Base-by-base conservation (phyloP, 2,329 filamentous ascomycete genomes). In the Beauveria medogensis region DNA sequence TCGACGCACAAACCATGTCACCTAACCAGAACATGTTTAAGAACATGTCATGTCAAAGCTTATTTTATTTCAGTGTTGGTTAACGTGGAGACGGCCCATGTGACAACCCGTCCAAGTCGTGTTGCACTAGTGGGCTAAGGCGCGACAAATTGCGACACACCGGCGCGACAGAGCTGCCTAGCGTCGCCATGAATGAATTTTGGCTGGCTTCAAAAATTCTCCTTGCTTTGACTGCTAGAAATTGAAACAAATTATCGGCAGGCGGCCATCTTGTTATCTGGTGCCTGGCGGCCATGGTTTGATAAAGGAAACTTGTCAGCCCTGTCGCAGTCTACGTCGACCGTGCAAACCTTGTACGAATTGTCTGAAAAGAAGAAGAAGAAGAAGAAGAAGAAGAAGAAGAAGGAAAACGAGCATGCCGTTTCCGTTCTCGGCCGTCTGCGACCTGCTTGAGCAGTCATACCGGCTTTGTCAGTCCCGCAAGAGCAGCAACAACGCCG, bases 401-500 rank as follows among this genome's bases (percentile, higher is more conserved):
- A n/a, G n/a, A n/a, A 37, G 5, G 5, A 14, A 2, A 2, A 37
- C 34, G 34, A 37, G 34, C 16, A 66, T 66, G 65, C 79, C 85
- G 22, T 79, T 91, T 65, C 78, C 78, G 1, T 96, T 94, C 72
- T 75, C 79, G n/a, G 78, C 82, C 63, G 76, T 95, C 51, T 93
- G 90, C 75, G 83, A 89, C 63, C 78, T 96, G 4, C 79, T 96
- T 48, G 85, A 92, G 63, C 75, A 80, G 26, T 78, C 92, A 18
- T 85, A 92, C 62, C 72, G 73, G 50, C 71, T 75, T 5, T 72
- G 71, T 28, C 60, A 70, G 1, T 66, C 68, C 2, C 71, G 67
- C 16, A 73, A 73, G 53, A 71, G 68, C 12, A 72, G 70, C 40
- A 37, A 37, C 34, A 6, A 16, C 5, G 12, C 5, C 1, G 62